Evolutionary conservation across 208 protist species (phyloP), one percentile per base, ranked within the genome.

Genomic region (Tetramitus jugosus): DNA sequence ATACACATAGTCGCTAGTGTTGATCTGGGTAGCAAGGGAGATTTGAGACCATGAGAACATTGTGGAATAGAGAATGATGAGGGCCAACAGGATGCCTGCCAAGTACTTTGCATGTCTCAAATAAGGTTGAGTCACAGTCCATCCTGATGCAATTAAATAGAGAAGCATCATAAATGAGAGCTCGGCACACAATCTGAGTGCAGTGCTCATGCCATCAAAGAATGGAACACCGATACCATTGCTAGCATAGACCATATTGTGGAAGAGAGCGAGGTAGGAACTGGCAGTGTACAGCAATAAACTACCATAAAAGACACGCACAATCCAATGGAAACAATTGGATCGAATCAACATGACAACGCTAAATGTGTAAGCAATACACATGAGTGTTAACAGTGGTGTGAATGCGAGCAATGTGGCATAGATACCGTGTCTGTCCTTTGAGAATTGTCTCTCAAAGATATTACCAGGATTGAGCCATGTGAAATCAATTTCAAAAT

Each of bases 191-290:
- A 62, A 62, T 31, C 35, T 62, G 6, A 62, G 35, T 62, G 26
- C 56, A 35, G 35, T 31, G 1, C 23, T 31, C 56, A 62, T 35
- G 35, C 26, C 29, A 62, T 62, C 56, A 35, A 62, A 62, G 26
- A 62, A 62, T 62, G 56, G 56, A 62, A 62, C 35, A 62, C 56
- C 56, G 35, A 33, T 29, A 62, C 56, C 56, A 62, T 62, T 29
- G 6, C 6, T 37, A 35, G n/a, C 56, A 62, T 62, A 62, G 10
- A 33, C 26, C 2, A 62, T 7, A 37, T 37, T 37, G 35, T 62
- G 56, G 35, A 62, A 37, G 7, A 62, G 35, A 37, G n/a, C 56
- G 14, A 62, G 1, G 1, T 37, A 33, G 10, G n/a, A 29, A 33
- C 56, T 8, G 26, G 35, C n/a, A 20, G n/a, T 37, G 35, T 62